phyloP scores from a whole-genome alignment of 257 asterid species.

The Solanum stenotomum region DNA sequence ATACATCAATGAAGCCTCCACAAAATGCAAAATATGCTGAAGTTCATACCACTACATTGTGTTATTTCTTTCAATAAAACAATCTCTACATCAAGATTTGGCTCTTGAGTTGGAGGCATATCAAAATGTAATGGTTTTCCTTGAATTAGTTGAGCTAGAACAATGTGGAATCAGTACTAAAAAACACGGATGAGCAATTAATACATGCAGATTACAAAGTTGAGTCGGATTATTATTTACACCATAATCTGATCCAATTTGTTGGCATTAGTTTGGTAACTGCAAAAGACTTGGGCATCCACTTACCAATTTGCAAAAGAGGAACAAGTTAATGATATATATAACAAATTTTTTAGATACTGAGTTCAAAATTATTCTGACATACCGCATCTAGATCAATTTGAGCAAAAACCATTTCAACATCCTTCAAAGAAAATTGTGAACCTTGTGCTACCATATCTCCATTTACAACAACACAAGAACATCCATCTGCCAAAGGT shows the following conservation, averaged over 20 bases:
- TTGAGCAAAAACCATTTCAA: constrained; percentile 88
- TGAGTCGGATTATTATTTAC: neutral
- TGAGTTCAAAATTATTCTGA: neutral
- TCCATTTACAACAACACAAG: constrained; percentile 88
- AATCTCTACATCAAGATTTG: neutral
- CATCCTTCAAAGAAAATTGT: constrained; percentile 88
- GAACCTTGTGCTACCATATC: constrained; percentile 94
- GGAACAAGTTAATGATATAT: neutral
- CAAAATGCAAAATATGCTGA: neutral
- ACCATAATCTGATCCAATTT: neutral
- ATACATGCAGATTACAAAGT: neutral
- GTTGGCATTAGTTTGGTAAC: neutral
- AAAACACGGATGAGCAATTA: neutral
- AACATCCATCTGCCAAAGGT: constrained; percentile 75
- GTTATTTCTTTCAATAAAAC: neutral
- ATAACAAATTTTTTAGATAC: neutral
- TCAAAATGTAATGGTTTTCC: neutral
- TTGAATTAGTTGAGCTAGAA: neutral
- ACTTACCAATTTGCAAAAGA: neutral
- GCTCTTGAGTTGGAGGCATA: neutral
- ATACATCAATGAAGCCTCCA: neutral
- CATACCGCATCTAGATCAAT: constrained; percentile 95
- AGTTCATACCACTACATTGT: neutral
- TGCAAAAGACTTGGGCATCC: neutral
- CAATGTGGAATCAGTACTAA: neutral